Evolutionary conservation across 1,284 basidiomycete species (phyloP).

Genomic region (Meripilus lineatus): DNA sequence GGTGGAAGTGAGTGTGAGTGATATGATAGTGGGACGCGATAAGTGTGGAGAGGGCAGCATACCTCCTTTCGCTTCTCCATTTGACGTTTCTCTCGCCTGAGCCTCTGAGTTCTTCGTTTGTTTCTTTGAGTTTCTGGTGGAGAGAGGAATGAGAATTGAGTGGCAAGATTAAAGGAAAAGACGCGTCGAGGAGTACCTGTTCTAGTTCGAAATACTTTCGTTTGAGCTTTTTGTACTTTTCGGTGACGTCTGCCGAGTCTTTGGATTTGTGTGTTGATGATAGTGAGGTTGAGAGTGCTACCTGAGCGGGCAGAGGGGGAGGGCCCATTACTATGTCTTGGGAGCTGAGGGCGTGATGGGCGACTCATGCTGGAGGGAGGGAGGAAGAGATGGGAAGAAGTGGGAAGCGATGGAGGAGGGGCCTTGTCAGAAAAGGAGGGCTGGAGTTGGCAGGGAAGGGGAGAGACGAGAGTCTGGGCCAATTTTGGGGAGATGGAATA

Average conservation of each 20-base stretch:
- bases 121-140: constrained; percentile 52
- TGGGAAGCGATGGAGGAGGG: constrained; percentile 16
- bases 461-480: background rate
- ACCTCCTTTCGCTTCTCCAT: constrained; percentile 57
- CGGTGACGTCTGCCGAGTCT: constrained; percentile 40
- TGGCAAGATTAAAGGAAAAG: constrained; percentile 7
- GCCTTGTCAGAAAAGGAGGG: constrained; percentile 10
- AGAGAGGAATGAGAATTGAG: constrained; percentile 18
- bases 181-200: constrained; percentile 43
- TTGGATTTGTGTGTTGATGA: constrained; percentile 19
- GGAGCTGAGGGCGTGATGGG: constrained; percentile 13
- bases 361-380: constrained; percentile 25
- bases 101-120: constrained; percentile 43
- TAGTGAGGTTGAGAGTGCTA: constrained; percentile 20
- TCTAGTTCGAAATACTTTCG: constrained; percentile 61
- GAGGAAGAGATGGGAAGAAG: constrained; percentile 17
- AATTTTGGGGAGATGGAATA: constrained; percentile 2
- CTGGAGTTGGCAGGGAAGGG: constrained; percentile 9
- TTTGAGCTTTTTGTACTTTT: constrained; percentile 62
- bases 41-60: constrained; percentile 26
- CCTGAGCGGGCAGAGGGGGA: constrained; percentile 35
- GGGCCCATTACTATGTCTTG: constrained; percentile 48
- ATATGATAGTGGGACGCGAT: constrained; percentile 6
- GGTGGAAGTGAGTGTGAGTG: background rate
- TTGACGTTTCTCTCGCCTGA: constrained; percentile 56